phyloP scores from a whole-genome alignment of 768 basidiomycete genomes.

The Daedalea quercina region DNA sequence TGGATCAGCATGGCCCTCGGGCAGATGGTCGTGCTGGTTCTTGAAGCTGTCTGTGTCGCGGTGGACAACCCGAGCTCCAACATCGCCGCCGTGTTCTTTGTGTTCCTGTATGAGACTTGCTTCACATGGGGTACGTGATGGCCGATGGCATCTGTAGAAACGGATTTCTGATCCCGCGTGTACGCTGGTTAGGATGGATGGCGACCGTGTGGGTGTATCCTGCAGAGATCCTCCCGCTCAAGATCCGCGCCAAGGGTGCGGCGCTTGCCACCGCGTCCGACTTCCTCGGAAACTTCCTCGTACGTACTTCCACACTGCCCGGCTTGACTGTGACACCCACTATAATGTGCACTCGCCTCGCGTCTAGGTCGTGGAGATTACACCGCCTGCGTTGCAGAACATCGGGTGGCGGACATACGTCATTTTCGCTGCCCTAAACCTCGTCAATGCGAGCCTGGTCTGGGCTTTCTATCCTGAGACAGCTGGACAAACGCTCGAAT shows the following conservation, averaged over 20 bases:
- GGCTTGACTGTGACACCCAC: conserved; percentile 21
- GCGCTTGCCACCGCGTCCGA: conserved; percentile 11
- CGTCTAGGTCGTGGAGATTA: conserved; percentile 31
- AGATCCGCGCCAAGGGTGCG: background rate
- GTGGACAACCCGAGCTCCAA: conserved; percentile 28
- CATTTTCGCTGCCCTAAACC: conserved; percentile 38
- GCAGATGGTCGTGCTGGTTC: conserved; percentile 29
- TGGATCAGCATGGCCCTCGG: conserved; percentile 32
- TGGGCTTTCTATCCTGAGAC: conserved; percentile 23
- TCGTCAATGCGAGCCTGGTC: conserved; percentile 35
- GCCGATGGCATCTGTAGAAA: conserved; percentile 13
- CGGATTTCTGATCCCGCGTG: background rate
- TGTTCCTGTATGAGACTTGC: conserved; percentile 36
- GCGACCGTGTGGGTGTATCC: background rate
- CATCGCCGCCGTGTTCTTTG: conserved; percentile 33
- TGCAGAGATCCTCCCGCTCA: background rate
- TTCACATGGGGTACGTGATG: conserved; percentile 31
- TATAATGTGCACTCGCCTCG: background rate
- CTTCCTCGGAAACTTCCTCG: conserved; percentile 8
- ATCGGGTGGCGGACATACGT: conserved; percentile 38
- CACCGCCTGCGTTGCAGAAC: conserved; percentile 34
- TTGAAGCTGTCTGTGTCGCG: conserved; percentile 29
- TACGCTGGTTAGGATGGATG: background rate
- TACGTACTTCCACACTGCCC: conserved; percentile 28
- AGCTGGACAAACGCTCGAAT: background rate